phyloP scores from a whole-genome alignment of 1,139 yeast species.

The Suhomyces guaymorum region DNA sequence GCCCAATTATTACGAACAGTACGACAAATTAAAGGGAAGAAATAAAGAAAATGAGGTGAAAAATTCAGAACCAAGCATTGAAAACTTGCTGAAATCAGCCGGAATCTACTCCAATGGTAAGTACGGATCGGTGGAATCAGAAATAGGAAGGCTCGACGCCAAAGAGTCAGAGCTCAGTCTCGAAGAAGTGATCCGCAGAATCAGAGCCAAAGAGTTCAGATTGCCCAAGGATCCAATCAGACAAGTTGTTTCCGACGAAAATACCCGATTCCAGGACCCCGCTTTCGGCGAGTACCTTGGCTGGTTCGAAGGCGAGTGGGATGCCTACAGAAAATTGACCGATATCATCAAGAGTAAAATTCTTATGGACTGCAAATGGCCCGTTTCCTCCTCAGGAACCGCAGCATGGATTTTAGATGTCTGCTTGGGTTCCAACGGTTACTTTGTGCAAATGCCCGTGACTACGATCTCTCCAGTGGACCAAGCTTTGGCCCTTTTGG shows the following conservation, averaged over 20 bases:
- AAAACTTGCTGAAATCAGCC: background rate
- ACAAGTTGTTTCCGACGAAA: conserved; percentile 5
- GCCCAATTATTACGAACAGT: conserved; percentile 9
- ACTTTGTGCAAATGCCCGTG: conserved; percentile 10
- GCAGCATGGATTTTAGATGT: conserved; percentile 11
- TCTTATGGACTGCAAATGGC: conserved; percentile 8
- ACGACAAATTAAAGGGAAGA: conserved; percentile 7
- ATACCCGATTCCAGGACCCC: conserved; percentile 8
- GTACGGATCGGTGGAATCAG: background rate
- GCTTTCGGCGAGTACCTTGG: conserved; percentile 7
- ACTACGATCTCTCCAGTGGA: conserved; percentile 9
- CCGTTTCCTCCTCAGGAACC: conserved; percentile 7
- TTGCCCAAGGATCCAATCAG: conserved; percentile 4
- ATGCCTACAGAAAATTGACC: conserved; percentile 7
- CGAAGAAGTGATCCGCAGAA: conserved; percentile 9
- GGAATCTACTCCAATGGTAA: background rate
- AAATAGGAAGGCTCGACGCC: background rate
- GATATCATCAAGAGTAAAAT: conserved; percentile 7
- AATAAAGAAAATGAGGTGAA: background rate
- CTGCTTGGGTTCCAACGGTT: conserved; percentile 7
- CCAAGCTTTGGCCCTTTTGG: conserved; percentile 10
- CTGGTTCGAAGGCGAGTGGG: conserved; percentile 10
- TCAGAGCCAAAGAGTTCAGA: conserved; percentile 5
- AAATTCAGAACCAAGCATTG: background rate
- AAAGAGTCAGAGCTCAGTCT: conserved; percentile 1